Evolutionary conservation across 2,329 filamentous ascomycete genomes (phyloP).

Genomic region (Tolypocladium tropicale): DNA sequence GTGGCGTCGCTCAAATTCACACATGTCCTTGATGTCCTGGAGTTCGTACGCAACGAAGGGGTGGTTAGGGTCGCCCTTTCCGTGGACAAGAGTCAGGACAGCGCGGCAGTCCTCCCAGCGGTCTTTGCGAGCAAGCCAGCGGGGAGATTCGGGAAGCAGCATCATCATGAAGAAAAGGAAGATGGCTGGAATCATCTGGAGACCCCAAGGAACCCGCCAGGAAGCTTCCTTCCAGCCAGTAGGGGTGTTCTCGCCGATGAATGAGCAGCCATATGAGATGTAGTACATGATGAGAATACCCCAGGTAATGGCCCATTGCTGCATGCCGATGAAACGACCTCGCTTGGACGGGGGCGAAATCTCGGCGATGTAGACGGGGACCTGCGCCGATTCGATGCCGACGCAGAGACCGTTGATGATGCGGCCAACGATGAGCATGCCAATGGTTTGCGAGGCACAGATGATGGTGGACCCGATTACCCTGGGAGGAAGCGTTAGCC

Average conservation of each 20-base stretch:
- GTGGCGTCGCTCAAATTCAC: conserved; percentile 63
- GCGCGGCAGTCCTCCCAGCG: conserved; percentile 48
- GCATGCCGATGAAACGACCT: conserved; percentile 57
- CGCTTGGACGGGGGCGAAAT: conserved; percentile 45
- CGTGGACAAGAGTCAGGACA: conserved; percentile 49
- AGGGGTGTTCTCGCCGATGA: conserved; percentile 31
- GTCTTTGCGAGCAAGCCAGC: conserved; percentile 54
- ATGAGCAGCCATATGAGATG: conserved; percentile 54
- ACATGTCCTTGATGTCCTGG: conserved; percentile 61
- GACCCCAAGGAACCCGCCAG: conserved; percentile 55
- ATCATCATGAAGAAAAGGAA: conserved; percentile 49
- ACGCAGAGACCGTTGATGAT: conserved; percentile 58
- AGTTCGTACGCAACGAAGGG: conserved; percentile 59
- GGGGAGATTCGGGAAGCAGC: conserved; percentile 50
- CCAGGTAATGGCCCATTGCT: conserved; percentile 67
- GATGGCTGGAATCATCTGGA: conserved; percentile 53
- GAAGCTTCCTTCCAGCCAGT: conserved; percentile 35
- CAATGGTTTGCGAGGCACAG: conserved; percentile 34
- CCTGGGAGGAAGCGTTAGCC: conserved; percentile 18
- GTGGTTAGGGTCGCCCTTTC: conserved; percentile 51
- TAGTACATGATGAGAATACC: conserved; percentile 60
- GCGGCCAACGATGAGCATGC: conserved; percentile 42
- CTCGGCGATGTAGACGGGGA: conserved; percentile 62
- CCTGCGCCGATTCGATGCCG: conserved; percentile 56
- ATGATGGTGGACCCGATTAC: conserved; percentile 35